Evolutionary conservation across 805 yeast genomes (phyloP).

Genomic region (Hanseniaspora mollemarum): DNA sequence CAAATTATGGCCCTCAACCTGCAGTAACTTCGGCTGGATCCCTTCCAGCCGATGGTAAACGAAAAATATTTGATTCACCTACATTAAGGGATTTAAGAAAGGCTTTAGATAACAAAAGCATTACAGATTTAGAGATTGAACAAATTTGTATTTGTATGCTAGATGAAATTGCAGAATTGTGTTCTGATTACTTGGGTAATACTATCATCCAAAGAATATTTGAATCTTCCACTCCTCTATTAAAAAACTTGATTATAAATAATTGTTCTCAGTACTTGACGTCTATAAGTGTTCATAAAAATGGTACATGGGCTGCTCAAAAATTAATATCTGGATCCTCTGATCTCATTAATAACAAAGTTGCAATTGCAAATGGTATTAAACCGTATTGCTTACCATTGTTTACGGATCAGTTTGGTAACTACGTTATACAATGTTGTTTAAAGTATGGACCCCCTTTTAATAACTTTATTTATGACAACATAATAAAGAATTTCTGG

Average conservation of each 20-base stretch:
- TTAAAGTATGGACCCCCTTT: conserved; percentile 79
- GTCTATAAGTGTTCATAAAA: conserved; percentile 88
- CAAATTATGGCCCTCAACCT: conserved; percentile 14
- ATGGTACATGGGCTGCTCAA: conserved; percentile 99
- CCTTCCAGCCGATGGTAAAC: background rate
- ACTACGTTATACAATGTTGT: conserved; percentile 90
- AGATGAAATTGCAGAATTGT: conserved; percentile 77
- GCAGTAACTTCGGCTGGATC: background rate
- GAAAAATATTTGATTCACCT: conserved; percentile 74
- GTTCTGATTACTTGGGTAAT: conserved; percentile 89
- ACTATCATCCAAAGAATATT: conserved; percentile 89
- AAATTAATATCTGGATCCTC: conserved; percentile 72
- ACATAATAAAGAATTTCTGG: conserved; percentile 64
- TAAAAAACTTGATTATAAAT: conserved; percentile 72
- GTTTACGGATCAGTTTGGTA: conserved; percentile 92
- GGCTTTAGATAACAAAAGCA: conserved; percentile 43
- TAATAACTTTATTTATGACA: conserved; percentile 80
- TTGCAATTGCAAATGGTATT: conserved; percentile 55
- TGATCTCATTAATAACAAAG: conserved; percentile 46
- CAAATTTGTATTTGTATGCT: conserved; percentile 73
- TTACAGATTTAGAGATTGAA: conserved; percentile 57
- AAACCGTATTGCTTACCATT: conserved; percentile 73
- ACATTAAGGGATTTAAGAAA: conserved; percentile 78
- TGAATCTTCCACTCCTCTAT: conserved; percentile 52
- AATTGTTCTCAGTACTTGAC: conserved; percentile 69